phyloP scores from a whole-genome alignment of 805 yeast species.

The Saccharomyces mikatae region DNA sequence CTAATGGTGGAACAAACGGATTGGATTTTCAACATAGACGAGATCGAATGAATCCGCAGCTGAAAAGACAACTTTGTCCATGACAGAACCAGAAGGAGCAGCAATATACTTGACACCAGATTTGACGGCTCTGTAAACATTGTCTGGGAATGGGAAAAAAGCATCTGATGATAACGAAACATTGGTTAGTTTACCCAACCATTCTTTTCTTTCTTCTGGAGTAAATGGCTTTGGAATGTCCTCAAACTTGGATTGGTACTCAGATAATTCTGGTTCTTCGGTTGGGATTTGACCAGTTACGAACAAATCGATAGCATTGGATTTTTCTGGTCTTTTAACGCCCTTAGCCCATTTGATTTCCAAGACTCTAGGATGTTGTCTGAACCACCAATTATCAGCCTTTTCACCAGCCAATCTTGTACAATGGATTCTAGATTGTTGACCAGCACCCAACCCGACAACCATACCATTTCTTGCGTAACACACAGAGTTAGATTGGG shows the following conservation, averaged over 20 bases:
- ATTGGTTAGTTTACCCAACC: constrained; percentile 68
- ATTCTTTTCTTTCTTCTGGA: constrained; percentile 72
- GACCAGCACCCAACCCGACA: constrained; percentile 97
- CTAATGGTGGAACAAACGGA: constrained; percentile 94
- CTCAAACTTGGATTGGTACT: constrained; percentile 83
- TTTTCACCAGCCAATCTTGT: constrained; percentile 98
- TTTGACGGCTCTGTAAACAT: constrained; percentile 93
- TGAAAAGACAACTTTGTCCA: constrained; percentile 91
- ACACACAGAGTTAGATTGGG: constrained; percentile 98
- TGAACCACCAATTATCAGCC: constrained; percentile 99
- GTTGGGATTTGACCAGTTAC: constrained; percentile 89
- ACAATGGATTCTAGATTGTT: constrained; percentile 97
- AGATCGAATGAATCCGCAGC: constrained; percentile 88
- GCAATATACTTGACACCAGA: constrained; percentile 93
- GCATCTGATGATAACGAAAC: constrained; percentile 95
- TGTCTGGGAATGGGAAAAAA: constrained; percentile 99
- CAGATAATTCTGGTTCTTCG: constrained; percentile 84
- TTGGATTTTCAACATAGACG: constrained; percentile 92
- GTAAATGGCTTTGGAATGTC: constrained; percentile 77
- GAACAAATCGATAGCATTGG: constrained; percentile 90
- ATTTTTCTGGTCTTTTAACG: constrained; percentile 95
- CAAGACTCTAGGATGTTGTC: constrained; percentile 93
- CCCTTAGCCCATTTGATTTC: constrained; percentile 97
- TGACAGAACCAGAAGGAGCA: constrained; percentile 95
- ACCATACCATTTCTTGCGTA: constrained; percentile 99